A percentile compares a stretch with the other conserved stretches of the same genome.
These are phyloP conservation scores for Botrytis sinoallii DNA, from an alignment of 2,329 filamentous ascomycete species.

Conservation along the genomic window DNA sequence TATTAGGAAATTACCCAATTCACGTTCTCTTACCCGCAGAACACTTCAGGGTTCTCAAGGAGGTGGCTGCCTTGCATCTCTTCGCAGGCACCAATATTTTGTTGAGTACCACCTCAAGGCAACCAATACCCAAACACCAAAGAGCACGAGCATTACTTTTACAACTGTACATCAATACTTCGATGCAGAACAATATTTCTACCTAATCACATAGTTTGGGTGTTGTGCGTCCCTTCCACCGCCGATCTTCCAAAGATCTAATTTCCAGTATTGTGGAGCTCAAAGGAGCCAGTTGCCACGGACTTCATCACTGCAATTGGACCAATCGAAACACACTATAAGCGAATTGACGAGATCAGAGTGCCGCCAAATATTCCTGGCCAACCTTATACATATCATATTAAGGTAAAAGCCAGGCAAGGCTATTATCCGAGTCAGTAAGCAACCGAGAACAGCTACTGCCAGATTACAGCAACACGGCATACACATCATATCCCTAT, in stretches of 20 bases:
- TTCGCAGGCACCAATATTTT: slow-evolving; percentile 13
- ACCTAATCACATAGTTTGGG: neutral
- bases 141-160: neutral
- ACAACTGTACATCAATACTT: neutral
- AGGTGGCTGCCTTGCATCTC: slow-evolving; percentile 11
- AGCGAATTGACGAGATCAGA: slow-evolving; percentile 9
- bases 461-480: slow-evolving; percentile 5
- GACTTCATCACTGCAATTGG: neutral
- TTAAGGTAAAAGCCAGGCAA: neutral
- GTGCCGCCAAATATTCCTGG: neutral
- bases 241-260: slow-evolving; percentile 6
- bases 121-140: neutral
- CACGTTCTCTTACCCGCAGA: neutral
- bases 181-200: neutral
- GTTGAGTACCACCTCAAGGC: neutral
- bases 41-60: neutral
- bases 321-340: slow-evolving; percentile 7
- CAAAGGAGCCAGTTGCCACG: neutral
- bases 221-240: neutral
- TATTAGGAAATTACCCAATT: neutral
- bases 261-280: slow-evolving; percentile 9
- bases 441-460: neutral
- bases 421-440: neutral
- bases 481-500: slow-evolving; percentile 5
- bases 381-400: slow-evolving; percentile 12